A percentile compares a stretch with the other conserved stretches of the same genome.
Conservation (phyloP, 2,329 filamentous ascomycete species). For the Talaromyces amestolkiae region DNA sequence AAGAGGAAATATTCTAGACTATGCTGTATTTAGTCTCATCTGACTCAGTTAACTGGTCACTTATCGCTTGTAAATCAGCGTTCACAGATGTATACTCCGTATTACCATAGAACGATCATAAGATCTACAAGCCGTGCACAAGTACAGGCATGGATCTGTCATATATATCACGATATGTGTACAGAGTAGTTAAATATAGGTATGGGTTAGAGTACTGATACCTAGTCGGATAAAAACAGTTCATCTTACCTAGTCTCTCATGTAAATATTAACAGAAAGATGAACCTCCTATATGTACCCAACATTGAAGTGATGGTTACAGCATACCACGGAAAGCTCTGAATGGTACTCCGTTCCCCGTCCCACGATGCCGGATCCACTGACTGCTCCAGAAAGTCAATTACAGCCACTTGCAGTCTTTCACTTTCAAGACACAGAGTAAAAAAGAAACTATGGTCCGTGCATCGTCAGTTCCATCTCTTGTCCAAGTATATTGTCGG, state of each 20-base stretch:
- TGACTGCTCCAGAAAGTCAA: not conserved
- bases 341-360: not conserved
- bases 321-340: not conserved
- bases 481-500: not conserved
- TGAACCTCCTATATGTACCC: not conserved
- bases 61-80: not conserved
- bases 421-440: not conserved
- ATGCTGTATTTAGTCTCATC: not conserved
- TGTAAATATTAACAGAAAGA: not conserved
- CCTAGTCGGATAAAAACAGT: not conserved
- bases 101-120: not conserved
- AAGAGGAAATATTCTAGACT: not conserved
- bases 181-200: too few species aligned
- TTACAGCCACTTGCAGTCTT: not conserved
- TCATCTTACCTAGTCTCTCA: not conserved
- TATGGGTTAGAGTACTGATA: too few species aligned
- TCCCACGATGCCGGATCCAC: not conserved
- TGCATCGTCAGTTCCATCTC: not conserved
- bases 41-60: not conserved
- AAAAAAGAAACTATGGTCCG: not conserved
- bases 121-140: not conserved
- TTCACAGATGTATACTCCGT: not conserved
- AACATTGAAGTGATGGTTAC: not conserved
- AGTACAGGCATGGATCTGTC: not conserved
- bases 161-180: too few species aligned